Evolutionary conservation across 2,329 filamentous ascomycete genomes (phyloP).

Genomic region (Fusarium cyanostomum): DNA sequence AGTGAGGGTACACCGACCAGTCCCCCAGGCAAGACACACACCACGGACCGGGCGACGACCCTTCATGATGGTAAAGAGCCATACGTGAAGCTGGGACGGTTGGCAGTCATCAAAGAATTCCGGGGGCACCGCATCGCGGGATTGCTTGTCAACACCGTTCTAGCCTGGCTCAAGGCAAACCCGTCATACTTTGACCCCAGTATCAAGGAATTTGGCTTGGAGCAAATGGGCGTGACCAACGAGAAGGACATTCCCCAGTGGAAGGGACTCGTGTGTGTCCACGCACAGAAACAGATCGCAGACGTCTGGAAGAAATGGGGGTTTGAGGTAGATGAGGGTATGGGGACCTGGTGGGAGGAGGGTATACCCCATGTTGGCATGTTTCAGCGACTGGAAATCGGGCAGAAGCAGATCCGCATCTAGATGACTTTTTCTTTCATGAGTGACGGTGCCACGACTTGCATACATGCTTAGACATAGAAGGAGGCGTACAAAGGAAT

Average conservation of each 20-base stretch:
- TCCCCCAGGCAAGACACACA: conserved; percentile 30
- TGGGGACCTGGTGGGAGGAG: conserved; percentile 85
- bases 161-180: conserved; percentile 74
- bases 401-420: conserved; percentile 39
- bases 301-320: conserved; percentile 75
- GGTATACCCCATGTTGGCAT: conserved; percentile 88
- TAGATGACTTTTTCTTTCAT: conserved; percentile 21
- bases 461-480: not conserved
- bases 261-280: conserved; percentile 79
- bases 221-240: conserved; percentile 52
- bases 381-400: conserved; percentile 65
- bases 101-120: conserved; percentile 75
- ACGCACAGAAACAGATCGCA: conserved; percentile 77
- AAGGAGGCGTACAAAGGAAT: not conserved
- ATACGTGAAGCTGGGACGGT: conserved; percentile 82
- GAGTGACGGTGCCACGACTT: conserved; percentile 6
- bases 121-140: conserved; percentile 72
- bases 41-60: conserved; percentile 57
- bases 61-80: conserved; percentile 72
- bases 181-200: conserved; percentile 63
- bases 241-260: conserved; percentile 64
- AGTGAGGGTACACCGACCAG: not conserved
- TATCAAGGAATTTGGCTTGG: conserved; percentile 56
- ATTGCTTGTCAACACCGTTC: conserved; percentile 71
- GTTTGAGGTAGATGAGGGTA: conserved; percentile 75